A percentile compares a stretch with the other conserved stretches of the same genome.
These are phyloP conservation scores for Coniella vitis DNA, from an alignment of 2,329 filamentous ascomycete genomes.

Conservation along the genomic window DNA sequence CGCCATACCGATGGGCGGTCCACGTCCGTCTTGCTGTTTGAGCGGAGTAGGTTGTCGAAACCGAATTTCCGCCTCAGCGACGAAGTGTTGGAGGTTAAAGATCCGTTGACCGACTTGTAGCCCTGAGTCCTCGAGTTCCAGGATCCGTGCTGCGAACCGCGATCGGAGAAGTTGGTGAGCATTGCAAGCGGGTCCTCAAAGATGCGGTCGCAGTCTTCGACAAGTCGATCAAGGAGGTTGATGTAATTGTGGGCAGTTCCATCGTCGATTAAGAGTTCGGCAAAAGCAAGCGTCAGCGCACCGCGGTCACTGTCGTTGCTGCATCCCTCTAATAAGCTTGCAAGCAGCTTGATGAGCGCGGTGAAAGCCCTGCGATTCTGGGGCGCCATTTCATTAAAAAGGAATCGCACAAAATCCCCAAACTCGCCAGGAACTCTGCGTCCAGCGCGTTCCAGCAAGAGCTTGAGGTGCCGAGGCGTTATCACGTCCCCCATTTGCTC, in stretches of 20 bases:
- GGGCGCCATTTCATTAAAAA: constrained; percentile 60
- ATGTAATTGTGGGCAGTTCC: constrained; percentile 77
- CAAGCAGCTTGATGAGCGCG: constrained; percentile 75
- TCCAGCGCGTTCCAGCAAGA: constrained; percentile 62
- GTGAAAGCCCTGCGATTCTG: constrained; percentile 73
- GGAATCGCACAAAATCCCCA: constrained; percentile 58
- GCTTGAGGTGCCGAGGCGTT: constrained; percentile 61
- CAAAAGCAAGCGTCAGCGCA: constrained; percentile 79
- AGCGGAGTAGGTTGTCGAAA: constrained; percentile 66
- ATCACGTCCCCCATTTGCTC: constrained; percentile 84
- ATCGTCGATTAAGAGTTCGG: constrained; percentile 74
- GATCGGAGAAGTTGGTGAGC: constrained; percentile 33
- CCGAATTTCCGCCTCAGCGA: constrained; percentile 81
- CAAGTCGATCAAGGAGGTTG: constrained; percentile 78
- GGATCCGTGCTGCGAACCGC: constrained; percentile 46
- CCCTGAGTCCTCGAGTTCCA: constrained; percentile 52
- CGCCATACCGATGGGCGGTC: constrained; percentile 77
- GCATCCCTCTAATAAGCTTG: constrained; percentile 82
- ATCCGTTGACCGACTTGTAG: constrained; percentile 60
- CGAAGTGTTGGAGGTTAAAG: constrained; percentile 77
- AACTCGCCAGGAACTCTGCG: constrained; percentile 67
- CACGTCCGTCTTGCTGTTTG: constrained; percentile 67
- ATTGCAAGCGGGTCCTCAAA: constrained; percentile 57
- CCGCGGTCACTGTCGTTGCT: constrained; percentile 87
- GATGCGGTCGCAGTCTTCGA: constrained; percentile 84